These are phyloP conservation scores for Alopecurus myosuroides DNA, from an alignment of 176 grass and related monocot genomes.

Conservation along the genomic window DNA sequence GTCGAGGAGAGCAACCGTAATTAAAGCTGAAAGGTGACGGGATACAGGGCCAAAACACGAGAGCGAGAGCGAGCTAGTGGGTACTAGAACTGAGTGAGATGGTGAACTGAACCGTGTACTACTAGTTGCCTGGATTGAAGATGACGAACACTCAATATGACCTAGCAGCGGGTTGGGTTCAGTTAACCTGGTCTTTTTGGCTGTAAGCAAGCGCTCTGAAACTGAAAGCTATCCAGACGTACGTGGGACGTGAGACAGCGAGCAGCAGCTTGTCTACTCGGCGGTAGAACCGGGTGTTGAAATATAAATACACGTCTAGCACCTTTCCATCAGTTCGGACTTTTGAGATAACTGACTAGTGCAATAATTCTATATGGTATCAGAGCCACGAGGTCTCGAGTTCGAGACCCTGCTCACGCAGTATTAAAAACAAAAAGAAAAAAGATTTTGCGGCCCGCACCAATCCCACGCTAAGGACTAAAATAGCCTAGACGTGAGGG, in stretches of 20 bases:
- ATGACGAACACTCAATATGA: neutral
- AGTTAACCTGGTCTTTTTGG: neutral
- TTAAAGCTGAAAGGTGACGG: neutral
- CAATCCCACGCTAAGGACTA: too few relatives aligned
- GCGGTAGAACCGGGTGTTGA: too few relatives aligned
- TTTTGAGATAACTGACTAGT: too few relatives aligned
- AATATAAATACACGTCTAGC: too few relatives aligned
- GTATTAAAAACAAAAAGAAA: too few relatives aligned
- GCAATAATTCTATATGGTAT: too few relatives aligned
- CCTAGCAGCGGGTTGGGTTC: neutral
- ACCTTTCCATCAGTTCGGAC: too few relatives aligned
- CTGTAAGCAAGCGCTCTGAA: neutral
- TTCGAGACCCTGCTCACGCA: too few relatives aligned
- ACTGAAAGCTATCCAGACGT: neutral
- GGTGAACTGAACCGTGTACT: neutral
- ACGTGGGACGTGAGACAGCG: neutral
- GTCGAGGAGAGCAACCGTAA: neutral
- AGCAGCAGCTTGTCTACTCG: too few relatives aligned
- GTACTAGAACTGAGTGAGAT: neutral
- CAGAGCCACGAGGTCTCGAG: too few relatives aligned
- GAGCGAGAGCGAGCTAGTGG: neutral
- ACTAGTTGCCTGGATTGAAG: neutral
- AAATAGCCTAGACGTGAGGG: too few relatives aligned
- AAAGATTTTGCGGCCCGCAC: too few relatives aligned
- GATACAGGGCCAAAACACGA: neutral